Conservation (phyloP, 2,329 filamentous ascomycete genomes). For the Gnomoniopsis sp. region DNA sequence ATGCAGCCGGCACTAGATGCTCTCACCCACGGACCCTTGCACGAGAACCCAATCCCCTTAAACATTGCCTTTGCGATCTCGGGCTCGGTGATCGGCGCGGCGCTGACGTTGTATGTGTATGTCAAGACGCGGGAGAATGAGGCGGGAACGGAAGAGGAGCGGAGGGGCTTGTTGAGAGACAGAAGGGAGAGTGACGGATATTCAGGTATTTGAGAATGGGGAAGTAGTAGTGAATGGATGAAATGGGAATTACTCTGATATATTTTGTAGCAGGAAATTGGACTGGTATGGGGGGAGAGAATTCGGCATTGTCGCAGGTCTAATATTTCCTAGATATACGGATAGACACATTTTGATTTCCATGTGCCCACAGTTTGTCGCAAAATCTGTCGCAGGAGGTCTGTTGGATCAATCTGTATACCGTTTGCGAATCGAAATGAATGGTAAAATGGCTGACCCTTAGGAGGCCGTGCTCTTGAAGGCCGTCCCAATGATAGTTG, state of each 20-base stretch:
- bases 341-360: too few species aligned
- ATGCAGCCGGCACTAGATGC: slow-evolving; percentile 67
- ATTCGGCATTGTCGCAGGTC: background rate
- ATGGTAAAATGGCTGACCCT: too few species aligned
- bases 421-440: too few species aligned
- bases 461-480: too few species aligned
- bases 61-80: slow-evolving; percentile 55
- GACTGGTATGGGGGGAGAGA: too few species aligned
- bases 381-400: too few species aligned
- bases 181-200: background rate
- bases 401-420: too few species aligned
- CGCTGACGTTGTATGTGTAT: slow-evolving; percentile 53
- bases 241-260: background rate
- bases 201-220: background rate
- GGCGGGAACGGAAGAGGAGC: background rate
- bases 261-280: background rate
- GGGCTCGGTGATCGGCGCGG: slow-evolving; percentile 52
- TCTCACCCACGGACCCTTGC: slow-evolving; percentile 60
- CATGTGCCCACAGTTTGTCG: too few species aligned
- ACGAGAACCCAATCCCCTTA: slow-evolving; percentile 60
- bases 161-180: background rate
- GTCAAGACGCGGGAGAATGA: slow-evolving; percentile 19
- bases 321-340: too few species aligned
- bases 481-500: too few species aligned
- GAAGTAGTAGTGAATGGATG: background rate